These are phyloP conservation scores for Yarrowia porcina DNA, from an alignment of 805 yeast genomes.

Conservation along the genomic window DNA sequence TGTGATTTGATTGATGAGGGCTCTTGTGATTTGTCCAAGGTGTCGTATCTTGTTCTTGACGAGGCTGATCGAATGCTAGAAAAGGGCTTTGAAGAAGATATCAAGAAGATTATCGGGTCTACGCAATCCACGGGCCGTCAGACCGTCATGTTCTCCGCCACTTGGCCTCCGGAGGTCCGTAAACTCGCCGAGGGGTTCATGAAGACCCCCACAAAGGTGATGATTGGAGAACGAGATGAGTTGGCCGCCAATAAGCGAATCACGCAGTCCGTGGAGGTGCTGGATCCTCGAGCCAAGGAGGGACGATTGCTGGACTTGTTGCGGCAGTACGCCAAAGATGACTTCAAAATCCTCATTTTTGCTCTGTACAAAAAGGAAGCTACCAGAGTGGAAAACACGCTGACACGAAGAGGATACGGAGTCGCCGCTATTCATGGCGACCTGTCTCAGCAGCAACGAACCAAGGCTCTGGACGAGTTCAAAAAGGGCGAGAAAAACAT, in stretches of 20 bases:
- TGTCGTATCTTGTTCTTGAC: conserved; percentile 82
- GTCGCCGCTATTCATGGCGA: conserved; percentile 98
- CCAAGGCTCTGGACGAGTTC: conserved; percentile 79
- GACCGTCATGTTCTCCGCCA: conserved; percentile 98
- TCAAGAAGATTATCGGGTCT: conserved; percentile 73
- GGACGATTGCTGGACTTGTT: conserved; percentile 67
- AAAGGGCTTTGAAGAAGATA: conserved; percentile 97
- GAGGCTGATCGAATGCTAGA: conserved; percentile 99
- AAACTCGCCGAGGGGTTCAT: conserved; percentile 83
- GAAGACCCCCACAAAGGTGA: conserved; percentile 81
- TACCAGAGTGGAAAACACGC: conserved; percentile 74
- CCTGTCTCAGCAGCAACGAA: conserved; percentile 85
- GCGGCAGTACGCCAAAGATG: conserved; percentile 57
- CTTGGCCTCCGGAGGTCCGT: conserved; percentile 99
- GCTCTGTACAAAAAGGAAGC: conserved; percentile 98
- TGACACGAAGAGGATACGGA: conserved; percentile 66
- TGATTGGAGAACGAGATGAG: conserved; percentile 93
- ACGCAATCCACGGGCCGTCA: conserved; percentile 57
- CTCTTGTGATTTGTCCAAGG: conserved; percentile 60
- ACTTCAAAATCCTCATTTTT: conserved; percentile 85
- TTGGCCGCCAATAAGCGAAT: conserved; percentile 91
- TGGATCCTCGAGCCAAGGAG: conserved; percentile 80
- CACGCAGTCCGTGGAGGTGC: conserved; percentile 88
- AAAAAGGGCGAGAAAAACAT: conserved; percentile 73
- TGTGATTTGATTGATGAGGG: conserved; percentile 89